These are phyloP conservation scores for Salvia splendens DNA, from an alignment of 257 asterid genomes.

Conservation along the genomic window DNA sequence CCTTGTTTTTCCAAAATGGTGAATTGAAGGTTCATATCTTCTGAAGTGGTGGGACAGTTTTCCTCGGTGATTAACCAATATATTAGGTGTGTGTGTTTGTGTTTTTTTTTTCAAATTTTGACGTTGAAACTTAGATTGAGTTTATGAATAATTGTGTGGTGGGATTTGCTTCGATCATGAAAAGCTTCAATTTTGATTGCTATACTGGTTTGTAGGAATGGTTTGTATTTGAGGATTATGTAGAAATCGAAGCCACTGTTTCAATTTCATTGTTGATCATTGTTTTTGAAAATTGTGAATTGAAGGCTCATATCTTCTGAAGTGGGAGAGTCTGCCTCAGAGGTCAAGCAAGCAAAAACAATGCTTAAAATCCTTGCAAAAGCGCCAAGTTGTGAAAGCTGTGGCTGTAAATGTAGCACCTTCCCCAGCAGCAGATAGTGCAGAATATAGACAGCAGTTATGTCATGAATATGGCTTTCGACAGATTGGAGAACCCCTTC, in stretches of 20 bases:
- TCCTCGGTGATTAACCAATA: too few relatives aligned
- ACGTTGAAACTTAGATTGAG: slow-evolving; percentile 27
- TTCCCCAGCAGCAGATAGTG: slow-evolving; percentile 55
- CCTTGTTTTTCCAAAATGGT: slow-evolving; percentile 2
- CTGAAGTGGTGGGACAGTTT: slow-evolving; percentile 54
- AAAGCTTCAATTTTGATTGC: slow-evolving; percentile 19
- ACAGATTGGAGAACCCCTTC: slow-evolving; percentile 92
- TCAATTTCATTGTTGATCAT: not conserved
- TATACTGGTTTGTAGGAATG: slow-evolving; percentile 17
- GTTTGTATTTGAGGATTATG: not conserved
- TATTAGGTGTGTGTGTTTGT: not conserved
- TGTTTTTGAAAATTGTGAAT: slow-evolving; percentile 10
- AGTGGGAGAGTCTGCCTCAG: slow-evolving; percentile 55
- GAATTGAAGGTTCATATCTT: slow-evolving; percentile 49
- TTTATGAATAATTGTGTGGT: slow-evolving; percentile 22
- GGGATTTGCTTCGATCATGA: slow-evolving; percentile 13
- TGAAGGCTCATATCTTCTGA: slow-evolving; percentile 54
- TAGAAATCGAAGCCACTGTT: not conserved
- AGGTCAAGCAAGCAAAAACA: slow-evolving; percentile 43
- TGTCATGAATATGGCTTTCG: slow-evolving; percentile 76
- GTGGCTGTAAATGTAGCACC: slow-evolving; percentile 74
- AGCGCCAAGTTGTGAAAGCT: slow-evolving; percentile 52
- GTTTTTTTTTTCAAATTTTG: not conserved
- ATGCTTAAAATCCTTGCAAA: slow-evolving; percentile 47
- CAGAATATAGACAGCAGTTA: slow-evolving; percentile 55